These are phyloP conservation scores for Psilocybe sp. DNA, from an alignment of 768 basidiomycete species.

Conservation along the genomic window DNA sequence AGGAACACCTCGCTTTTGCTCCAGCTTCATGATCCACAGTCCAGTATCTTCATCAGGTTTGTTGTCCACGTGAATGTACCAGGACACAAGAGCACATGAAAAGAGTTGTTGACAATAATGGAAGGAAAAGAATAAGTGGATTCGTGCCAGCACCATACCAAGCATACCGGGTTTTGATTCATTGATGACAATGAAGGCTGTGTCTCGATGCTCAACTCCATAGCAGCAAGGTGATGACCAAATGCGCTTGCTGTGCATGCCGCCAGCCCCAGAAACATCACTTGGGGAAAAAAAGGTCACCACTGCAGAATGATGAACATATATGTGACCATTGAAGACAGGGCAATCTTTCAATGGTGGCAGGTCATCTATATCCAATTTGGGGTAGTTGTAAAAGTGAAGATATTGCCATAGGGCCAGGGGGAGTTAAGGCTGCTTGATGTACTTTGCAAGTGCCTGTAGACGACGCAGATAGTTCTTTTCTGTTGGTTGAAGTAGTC, in stretches of 20 bases:
- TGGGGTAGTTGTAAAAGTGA: constrained; percentile 11
- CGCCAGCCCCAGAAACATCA: constrained; percentile 23
- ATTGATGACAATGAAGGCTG: background rate
- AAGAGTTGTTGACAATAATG: constrained; percentile 5
- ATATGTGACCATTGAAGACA: constrained; percentile 15
- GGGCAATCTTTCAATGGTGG: constrained; percentile 6
- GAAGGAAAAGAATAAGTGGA: constrained; percentile 26
- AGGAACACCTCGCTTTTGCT: constrained; percentile 11
- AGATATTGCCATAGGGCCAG: constrained; percentile 9
- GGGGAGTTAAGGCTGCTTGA: constrained; percentile 11
- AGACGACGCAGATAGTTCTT: constrained; percentile 16
- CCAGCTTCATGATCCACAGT: constrained; percentile 31
- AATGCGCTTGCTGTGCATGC: constrained; percentile 26
- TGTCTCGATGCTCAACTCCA: constrained; percentile 1
- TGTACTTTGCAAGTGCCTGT: constrained; percentile 8
- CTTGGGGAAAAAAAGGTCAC: constrained; percentile 25
- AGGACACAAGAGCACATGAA: constrained; percentile 27
- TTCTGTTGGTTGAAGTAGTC: constrained; percentile 1
- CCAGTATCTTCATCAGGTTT: constrained; percentile 25
- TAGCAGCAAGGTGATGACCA: constrained; percentile 22
- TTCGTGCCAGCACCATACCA: constrained; percentile 23
- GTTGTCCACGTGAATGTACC: constrained; percentile 16
- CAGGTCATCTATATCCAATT: background rate
- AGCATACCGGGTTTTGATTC: constrained; percentile 12
- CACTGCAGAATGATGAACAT: constrained; percentile 24